phyloP scores from a whole-genome alignment of 2,329 filamentous ascomycete species.

The Apiospora pterosperma region DNA sequence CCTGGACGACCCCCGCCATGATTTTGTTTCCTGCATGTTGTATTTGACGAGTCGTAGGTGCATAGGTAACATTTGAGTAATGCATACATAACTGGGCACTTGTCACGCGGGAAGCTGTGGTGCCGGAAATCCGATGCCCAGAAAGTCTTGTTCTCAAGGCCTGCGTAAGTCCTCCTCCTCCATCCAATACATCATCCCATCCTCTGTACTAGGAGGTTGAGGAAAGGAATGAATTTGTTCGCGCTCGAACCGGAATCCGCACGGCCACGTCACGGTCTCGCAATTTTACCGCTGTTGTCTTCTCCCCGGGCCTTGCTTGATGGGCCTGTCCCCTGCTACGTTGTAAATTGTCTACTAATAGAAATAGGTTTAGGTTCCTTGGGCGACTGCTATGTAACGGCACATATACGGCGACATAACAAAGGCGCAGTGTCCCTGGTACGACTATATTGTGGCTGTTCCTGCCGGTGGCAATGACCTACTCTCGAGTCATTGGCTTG shows the following conservation, averaged over 20 bases:
- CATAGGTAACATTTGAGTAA: neutral
- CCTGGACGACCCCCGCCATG: neutral
- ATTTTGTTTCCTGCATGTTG: neutral
- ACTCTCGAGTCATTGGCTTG: neutral
- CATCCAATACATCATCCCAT: neutral
- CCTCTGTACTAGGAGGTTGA: neutral
- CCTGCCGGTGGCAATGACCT: neutral
- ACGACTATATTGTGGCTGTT: neutral
- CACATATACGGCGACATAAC: neutral
- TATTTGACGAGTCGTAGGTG: too few species aligned
- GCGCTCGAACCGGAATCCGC: neutral
- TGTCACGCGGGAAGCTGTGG: neutral
- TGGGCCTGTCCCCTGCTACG: neutral
- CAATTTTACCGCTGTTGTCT: neutral
- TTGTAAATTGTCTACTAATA: neutral
- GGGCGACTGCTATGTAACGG: neutral
- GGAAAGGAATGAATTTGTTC: neutral
- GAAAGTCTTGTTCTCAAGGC: neutral
- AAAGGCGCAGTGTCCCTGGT: neutral
- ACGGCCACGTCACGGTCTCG: neutral
- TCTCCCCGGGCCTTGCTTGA: neutral
- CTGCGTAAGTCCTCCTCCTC: neutral
- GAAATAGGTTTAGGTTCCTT: neutral
- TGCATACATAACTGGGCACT: neutral
- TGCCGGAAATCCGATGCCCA: neutral